phyloP scores from a whole-genome alignment of 2,329 filamentous ascomycete genomes.

The Pseudogymnoascus sp. region DNA sequence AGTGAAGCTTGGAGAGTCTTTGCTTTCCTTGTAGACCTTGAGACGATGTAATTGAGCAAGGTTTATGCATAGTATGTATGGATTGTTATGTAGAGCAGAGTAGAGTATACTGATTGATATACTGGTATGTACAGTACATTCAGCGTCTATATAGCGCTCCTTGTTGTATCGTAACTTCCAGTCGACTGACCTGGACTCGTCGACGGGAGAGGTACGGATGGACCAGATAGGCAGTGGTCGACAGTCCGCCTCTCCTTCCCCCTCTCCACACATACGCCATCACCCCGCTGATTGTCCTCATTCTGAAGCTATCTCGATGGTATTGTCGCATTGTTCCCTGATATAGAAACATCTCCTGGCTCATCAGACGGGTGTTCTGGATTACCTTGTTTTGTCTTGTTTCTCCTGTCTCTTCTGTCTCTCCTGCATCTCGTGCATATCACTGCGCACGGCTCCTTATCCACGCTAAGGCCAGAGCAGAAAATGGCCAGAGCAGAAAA shows the following conservation, averaged over 20 bases:
- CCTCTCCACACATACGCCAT: slow-evolving; percentile 1
- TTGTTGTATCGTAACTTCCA: background rate
- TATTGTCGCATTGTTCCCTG: background rate
- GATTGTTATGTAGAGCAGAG: background rate
- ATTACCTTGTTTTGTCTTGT: background rate
- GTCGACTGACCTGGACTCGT: background rate
- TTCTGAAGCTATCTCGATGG: background rate
- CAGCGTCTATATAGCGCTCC: background rate
- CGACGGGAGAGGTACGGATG: background rate
- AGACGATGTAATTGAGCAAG: background rate
- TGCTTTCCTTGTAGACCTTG: background rate
- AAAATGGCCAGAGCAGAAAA: background rate
- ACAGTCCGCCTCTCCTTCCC: background rate
- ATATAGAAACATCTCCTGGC: background rate
- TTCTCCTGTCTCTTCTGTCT: too few species aligned
- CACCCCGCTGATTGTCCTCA: background rate
- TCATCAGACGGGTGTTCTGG: background rate
- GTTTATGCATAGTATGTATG: background rate
- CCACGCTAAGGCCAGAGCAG: background rate
- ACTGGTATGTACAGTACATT: background rate
- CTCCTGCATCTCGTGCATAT: background rate
- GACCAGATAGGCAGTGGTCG: background rate
- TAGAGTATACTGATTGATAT: background rate
- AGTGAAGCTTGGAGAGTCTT: background rate
- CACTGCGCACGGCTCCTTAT: background rate